Evolutionary conservation across 2,329 filamentous ascomycete species (phyloP), one percentile per base, ranked within the genome.

Genomic region (Plenodomus tracheiphilus): DNA sequence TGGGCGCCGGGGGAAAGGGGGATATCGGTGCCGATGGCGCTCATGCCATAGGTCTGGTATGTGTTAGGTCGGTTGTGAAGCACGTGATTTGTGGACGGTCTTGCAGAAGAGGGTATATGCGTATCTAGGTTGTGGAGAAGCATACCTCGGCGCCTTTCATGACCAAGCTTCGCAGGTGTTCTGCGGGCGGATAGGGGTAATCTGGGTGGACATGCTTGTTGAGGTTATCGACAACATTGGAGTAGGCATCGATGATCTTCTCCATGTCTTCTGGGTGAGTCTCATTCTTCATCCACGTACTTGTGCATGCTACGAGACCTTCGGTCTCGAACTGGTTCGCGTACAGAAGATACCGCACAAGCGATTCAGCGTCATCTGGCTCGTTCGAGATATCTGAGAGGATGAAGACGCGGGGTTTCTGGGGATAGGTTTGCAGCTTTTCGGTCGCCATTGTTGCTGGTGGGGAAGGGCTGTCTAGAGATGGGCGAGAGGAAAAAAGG

Each of bases 121-220:
- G 28, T 28, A 32, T 22, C 8, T 2, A 30, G 13, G 25, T 19
- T 17, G 11, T 16, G 15, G 13, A n/a, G 8, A 9, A 41, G 36
- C 55, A 10, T 51, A 69, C 68, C 61, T 70, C 66, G n/a, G 66
- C 61, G 25, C 68, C 69, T 32, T 62, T 65, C 30, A 49, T 58
- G 22, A 71, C 57, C 41, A 70, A 18, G 4, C 55, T 42, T 20
- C 53, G 59, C 45, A 71, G 11, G 11, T 61, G 47, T 7, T 62
- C 58, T 11, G 68, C 66, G 32, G 48, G 53, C 4, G 68, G 69
- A 32, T 70, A 71, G 20, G 54, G 58, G 53, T 59, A 62, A 11
- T 69, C 53, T 4, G 66, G 66, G 44, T 77, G 72, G 0, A 74
- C 71, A 43, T 79, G 77, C 2, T 73, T 75, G 52, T 82, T 79